Evolutionary conservation across 129 eudicot genomes (phyloP).

Genomic region (carrot (Daucus carota)): DNA sequence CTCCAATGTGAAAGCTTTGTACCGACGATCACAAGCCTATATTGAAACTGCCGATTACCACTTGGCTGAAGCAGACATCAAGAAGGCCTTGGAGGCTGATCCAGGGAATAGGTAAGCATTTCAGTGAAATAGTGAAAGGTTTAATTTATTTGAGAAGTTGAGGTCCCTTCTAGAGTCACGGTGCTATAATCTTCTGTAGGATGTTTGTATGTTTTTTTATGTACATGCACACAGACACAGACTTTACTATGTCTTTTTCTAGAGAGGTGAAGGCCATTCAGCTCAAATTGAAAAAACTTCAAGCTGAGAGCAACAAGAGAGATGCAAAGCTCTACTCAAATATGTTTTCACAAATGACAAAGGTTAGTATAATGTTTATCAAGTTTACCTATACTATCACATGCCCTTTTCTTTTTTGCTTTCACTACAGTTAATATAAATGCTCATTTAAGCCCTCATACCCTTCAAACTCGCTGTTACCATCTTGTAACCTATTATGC

Average conservation of each 20-base stretch:
- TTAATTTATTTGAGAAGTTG: neutral
- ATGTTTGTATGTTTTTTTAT: neutral
- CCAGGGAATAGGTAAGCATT: conserved; percentile 46
- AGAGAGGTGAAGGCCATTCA: conserved; percentile 62
- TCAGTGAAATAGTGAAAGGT: neutral
- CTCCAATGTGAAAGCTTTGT: conserved; percentile 61
- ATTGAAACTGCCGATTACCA: conserved; percentile 44
- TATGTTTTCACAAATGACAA: conserved; percentile 41
- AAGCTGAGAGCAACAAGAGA: conserved; percentile 53
- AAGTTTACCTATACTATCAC: conserved; percentile 23
- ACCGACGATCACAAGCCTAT: conserved; percentile 62
- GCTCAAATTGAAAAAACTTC: conserved; percentile 45
- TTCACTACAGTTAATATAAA: neutral
- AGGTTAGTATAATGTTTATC: conserved; percentile 22
- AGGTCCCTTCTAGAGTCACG: neutral
- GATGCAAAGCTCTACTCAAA: conserved; percentile 51
- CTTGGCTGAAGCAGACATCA: conserved; percentile 58
- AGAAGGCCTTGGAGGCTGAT: conserved; percentile 64
- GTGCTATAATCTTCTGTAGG: neutral
- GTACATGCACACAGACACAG: neutral
- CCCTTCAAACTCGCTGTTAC: neutral
- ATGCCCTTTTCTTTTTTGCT: neutral
- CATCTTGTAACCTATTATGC: neutral
- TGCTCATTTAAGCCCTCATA: neutral
- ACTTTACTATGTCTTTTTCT: conserved; percentile 4